Evolutionary conservation across 106 monocot species (phyloP).

Genomic region (Allium cepa): DNA sequence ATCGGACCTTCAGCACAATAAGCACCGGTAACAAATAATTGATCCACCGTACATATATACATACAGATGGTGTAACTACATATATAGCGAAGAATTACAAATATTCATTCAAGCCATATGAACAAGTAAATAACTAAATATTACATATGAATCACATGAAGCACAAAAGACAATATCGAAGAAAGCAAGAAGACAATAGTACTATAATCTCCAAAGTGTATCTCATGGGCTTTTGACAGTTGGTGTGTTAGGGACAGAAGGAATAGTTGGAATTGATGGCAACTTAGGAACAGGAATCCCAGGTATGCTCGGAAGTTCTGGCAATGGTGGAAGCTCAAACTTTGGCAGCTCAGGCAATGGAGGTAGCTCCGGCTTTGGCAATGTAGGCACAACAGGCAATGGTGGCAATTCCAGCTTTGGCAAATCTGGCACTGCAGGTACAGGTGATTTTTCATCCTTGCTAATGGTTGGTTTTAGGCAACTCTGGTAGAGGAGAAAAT

Average conservation of each 20-base stretch:
- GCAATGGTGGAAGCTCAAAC: slow-evolving; percentile 5
- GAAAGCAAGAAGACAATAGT: neutral
- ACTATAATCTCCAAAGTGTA: neutral
- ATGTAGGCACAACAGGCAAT: neutral
- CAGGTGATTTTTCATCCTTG: neutral
- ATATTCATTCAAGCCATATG: too few relatives aligned
- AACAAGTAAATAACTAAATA: neutral
- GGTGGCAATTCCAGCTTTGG: slow-evolving; percentile 14
- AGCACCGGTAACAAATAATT: too few relatives aligned
- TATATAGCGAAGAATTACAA: too few relatives aligned
- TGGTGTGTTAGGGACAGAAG: too few relatives aligned
- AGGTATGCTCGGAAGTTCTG: neutral
- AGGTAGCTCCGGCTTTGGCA: neutral
- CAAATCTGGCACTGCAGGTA: slow-evolving; percentile 5
- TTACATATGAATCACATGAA: neutral
- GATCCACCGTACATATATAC: too few relatives aligned
- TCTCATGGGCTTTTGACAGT: too few relatives aligned
- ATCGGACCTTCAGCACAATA: too few relatives aligned
- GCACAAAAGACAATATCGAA: neutral
- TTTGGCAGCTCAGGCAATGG: slow-evolving; percentile 7
- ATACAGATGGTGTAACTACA: too few relatives aligned
- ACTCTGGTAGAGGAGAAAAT: neutral
- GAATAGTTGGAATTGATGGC: neutral
- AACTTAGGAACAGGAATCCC: neutral
- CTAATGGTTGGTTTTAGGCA: neutral